Evolutionary conservation across 2,329 filamentous ascomycete species (phyloP).

Genomic region (Sporothrix pseudoabietina): DNA sequence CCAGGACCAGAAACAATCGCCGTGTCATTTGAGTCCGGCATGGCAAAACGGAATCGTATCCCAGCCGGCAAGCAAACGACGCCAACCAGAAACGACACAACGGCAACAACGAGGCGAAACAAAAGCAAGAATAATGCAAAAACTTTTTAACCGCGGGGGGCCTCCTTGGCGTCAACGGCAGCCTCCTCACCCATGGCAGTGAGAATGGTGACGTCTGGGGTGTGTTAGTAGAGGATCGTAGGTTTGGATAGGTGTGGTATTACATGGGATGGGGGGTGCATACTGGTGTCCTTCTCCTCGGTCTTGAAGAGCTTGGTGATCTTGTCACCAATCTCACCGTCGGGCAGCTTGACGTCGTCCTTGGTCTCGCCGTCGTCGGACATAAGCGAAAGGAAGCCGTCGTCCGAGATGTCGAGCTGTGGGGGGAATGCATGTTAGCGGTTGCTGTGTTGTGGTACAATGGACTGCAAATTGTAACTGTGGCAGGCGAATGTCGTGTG

Average conservation of each 20-base stretch:
- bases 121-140: slow-evolving; percentile 29
- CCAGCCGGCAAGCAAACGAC: slow-evolving; percentile 29
- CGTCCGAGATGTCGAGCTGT: slow-evolving; percentile 89
- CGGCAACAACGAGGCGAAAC: slow-evolving; percentile 29
- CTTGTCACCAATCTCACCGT: slow-evolving; percentile 84
- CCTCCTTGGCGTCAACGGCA: slow-evolving; percentile 93
- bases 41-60: background rate
- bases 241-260: slow-evolving; percentile 31
- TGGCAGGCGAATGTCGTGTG: background rate
- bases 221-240: slow-evolving; percentile 29
- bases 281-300: slow-evolving; percentile 93
- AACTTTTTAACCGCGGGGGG: slow-evolving; percentile 55
- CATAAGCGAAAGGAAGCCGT: slow-evolving; percentile 94
- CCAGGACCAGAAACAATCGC: slow-evolving; percentile 5
- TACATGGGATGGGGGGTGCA: slow-evolving; percentile 48
- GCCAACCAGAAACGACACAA: slow-evolving; percentile 28
- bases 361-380: slow-evolving; percentile 81
- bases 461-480: background rate
- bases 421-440: background rate
- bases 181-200: slow-evolving; percentile 95
- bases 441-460: background rate
- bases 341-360: slow-evolving; percentile 92
- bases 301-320: slow-evolving; percentile 75
- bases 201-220: slow-evolving; percentile 82
- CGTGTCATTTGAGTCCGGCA: slow-evolving; percentile 5